phyloP scores from a whole-genome alignment of 805 yeast genomes.

The Kuraishia piskuri region DNA sequence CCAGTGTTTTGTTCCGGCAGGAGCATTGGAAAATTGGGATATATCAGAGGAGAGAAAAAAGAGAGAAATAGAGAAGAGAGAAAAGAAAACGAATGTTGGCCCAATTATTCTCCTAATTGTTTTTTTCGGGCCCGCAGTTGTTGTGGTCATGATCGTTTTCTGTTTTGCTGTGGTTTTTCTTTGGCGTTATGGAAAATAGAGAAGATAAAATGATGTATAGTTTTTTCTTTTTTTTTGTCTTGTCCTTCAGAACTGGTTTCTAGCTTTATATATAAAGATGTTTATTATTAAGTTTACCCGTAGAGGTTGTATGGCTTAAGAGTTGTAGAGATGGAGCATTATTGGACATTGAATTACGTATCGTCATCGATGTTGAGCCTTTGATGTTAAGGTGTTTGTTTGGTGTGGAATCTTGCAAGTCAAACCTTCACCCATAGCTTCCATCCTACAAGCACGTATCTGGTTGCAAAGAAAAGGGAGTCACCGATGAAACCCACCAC shows the following conservation, averaged over 20 bases:
- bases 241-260: neutral
- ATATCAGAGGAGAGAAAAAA: neutral
- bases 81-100: neutral
- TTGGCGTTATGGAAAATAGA: conserved; percentile 1
- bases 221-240: neutral
- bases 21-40: neutral
- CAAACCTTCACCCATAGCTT: neutral
- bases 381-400: neutral
- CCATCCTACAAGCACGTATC: neutral
- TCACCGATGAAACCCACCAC: conserved; percentile 4
- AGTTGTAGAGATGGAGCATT: too few species aligned
- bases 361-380: too few species aligned
- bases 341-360: too few species aligned
- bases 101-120: neutral
- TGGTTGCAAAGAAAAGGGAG: neutral
- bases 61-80: neutral
- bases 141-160: neutral
- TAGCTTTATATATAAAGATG: neutral
- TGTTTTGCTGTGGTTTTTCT: neutral
- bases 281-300: too few species aligned
- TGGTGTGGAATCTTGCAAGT: neutral
- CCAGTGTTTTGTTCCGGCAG: neutral
- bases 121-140: neutral
- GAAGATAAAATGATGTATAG: conserved; percentile 1
- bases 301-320: too few species aligned